Evolutionary conservation across 140 eudicot genomes (phyloP), one percentile per base, ranked within the genome.

Genomic region (Bidens hawaiensis): DNA sequence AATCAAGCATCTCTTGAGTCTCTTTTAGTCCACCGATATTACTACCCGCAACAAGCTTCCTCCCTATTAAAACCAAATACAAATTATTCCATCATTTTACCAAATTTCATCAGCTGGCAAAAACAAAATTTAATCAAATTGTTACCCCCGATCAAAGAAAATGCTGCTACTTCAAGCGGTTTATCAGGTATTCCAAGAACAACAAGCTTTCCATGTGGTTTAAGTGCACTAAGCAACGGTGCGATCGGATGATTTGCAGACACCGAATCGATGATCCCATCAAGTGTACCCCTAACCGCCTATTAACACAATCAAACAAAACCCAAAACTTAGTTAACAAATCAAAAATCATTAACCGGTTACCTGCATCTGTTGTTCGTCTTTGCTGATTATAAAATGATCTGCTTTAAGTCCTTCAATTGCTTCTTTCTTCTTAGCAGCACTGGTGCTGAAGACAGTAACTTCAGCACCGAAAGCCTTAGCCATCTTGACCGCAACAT

Each of bases 381-480:
- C 85, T 41, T 33, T 45, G 64, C 87, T 84, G 22, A 64, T 67
- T 38, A 84, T 62, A 38, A 84, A 84, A 40, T 60, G 67, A 10
- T 81, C 78, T 0, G 77, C 87, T 42, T 82, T 85, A 41, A 84
- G 84, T 1, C 54, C 61, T 50, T 71, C 69, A 47, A 80, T 19
- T 0, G 87, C 82, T 52, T 84, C 93, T 38, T 84, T 3, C 69
- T 75, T 65, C 68, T 84, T 84, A 4, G 58, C 66, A 48, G 64
- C 14, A 0, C 80, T 57, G 4, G 91, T 84, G 51, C 93, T 84
- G 4, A 84, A 75, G 9, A 84, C 87, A 1, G 93, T 84, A 49
- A 84, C 93, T 43, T 68, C 49, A 0, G 67, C 62, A 0, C 93
- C 93, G 28, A 84, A 78, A 19, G 93, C 93, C 79, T 84, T 84